Base-by-base conservation (phyloP, 768 basidiomycete species). In the Tricholoma bakamatsutake region DNA sequence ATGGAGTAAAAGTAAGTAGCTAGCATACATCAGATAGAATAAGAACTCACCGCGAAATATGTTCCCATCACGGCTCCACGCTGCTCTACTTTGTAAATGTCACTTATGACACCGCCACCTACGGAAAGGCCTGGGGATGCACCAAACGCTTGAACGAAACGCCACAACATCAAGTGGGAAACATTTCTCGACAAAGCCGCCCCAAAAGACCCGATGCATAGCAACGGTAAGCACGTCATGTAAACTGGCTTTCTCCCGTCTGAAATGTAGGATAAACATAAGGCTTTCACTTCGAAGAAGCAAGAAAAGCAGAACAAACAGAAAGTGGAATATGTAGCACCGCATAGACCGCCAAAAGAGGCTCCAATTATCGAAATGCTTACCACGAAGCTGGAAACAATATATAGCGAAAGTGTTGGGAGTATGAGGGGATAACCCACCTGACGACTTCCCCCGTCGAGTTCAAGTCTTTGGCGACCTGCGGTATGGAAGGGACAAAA, bases 401-500 rank as follows among this genome's bases (percentile, higher is more conserved):
- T n/a, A 50, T 50, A 35, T 8, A 28, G 35, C 12, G 10, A 17
- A 31, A 17, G 39, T 40, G 30, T 33, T 37, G 43, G 27, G 24
- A 37, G n/a, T 18, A 46, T 5, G 11, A 34, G 37, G 42, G 50
- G 28, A n/a, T 8, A 15, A 28, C 67, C 17, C 53, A 80, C 81
- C 82, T 85, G 49, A 89, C 76, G 10, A 84, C 66, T 10, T 77
- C 59, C 0, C 76, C 75, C 0, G 85, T 78, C 0, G 85, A 72
- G 33, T 77, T 50, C 13, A 91, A 64, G 54, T 91, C 88, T n/a
- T 64, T 69, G 4, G 88, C 80, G 40, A 92, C 82, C 43, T 85
- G 77, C 0, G 87, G 85, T 48, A 90, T 84, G 0, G 81, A 81
- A 0, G 88, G 88, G 3, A 88, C 75, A 65, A 90, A 88, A 0